phyloP scores from a whole-genome alignment of 2,329 filamentous ascomycete species.

The Calonectria pauciramosa region DNA sequence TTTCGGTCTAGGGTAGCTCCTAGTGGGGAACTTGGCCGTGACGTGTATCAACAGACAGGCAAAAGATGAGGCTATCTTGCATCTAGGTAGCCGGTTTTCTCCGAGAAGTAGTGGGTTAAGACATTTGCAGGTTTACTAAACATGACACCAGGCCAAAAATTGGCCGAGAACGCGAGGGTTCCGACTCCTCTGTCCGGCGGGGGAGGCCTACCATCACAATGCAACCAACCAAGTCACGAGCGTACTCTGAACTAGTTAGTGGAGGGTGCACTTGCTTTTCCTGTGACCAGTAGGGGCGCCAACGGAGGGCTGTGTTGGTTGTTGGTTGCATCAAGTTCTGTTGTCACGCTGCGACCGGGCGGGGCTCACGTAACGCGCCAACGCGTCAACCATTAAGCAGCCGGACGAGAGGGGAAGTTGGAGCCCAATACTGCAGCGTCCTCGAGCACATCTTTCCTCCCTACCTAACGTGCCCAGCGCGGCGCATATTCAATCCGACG shows the following conservation, averaged over 20 bases:
- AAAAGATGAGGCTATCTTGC: background rate
- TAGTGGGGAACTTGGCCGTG: background rate
- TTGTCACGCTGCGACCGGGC: background rate
- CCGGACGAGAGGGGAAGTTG: background rate
- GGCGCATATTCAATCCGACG: background rate
- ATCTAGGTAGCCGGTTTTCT: background rate
- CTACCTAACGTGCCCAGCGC: background rate
- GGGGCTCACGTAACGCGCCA: background rate
- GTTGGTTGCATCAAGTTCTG: background rate
- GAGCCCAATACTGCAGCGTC: background rate
- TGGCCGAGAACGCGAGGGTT: background rate
- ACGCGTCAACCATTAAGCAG: background rate
- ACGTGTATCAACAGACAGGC: background rate
- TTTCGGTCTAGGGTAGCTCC: background rate
- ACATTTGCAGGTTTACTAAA: background rate
- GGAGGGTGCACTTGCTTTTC: background rate
- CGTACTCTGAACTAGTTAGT: background rate
- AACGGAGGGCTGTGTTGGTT: background rate
- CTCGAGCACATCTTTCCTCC: background rate
- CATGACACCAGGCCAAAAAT: background rate
- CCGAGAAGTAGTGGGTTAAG: background rate
- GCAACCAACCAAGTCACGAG: background rate
- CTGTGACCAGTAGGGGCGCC: background rate
- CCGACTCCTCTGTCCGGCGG: background rate
- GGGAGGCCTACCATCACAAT: background rate